Evolutionary conservation across 1,284 basidiomycete genomes (phyloP).

Genomic region (Cryptococcus maquisensis): DNA sequence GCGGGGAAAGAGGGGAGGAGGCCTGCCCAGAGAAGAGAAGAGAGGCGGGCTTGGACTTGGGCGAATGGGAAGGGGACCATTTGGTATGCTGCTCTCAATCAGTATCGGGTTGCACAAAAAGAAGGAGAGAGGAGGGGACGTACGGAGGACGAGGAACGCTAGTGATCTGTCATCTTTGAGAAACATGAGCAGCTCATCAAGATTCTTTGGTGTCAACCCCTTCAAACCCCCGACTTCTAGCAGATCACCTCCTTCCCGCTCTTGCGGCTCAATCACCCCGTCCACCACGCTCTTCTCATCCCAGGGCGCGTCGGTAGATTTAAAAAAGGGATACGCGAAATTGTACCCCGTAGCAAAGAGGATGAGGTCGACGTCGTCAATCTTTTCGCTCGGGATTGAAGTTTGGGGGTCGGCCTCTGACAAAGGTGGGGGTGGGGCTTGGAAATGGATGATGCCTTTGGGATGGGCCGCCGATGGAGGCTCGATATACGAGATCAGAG

Average conservation of each 20-base stretch:
- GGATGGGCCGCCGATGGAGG: conserved; percentile 2
- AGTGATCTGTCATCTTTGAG: conserved; percentile 44
- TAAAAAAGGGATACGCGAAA: conserved; percentile 49
- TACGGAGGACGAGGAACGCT: conserved; percentile 43
- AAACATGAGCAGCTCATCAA: conserved; percentile 44
- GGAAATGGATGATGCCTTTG: conserved; percentile 31
- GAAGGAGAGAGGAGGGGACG: conserved; percentile 13
- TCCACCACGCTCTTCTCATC: conserved; percentile 12
- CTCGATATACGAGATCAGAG: conserved; percentile 40
- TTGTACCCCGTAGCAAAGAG: conserved; percentile 52
- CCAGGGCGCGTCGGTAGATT: conserved; percentile 42
- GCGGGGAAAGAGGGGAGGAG: conserved; percentile 28
- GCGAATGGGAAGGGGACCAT: conserved; percentile 50
- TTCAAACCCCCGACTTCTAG: conserved; percentile 37
- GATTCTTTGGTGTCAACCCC: conserved; percentile 35
- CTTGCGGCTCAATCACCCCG: conserved; percentile 10
- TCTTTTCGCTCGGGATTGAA: not conserved
- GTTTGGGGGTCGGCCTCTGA: not conserved
- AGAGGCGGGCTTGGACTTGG: conserved; percentile 48
- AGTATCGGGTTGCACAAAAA: not conserved
- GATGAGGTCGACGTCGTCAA: conserved; percentile 43
- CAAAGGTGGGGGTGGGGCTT: conserved; percentile 18
- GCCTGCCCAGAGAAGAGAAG: conserved; percentile 36
- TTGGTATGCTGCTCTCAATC: conserved; percentile 34
- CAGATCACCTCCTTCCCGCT: conserved; percentile 16